Evolutionary conservation across 1,139 yeast species (phyloP), one percentile per base, ranked within the genome.

Genomic region (Lodderomyces jiufengensis): DNA sequence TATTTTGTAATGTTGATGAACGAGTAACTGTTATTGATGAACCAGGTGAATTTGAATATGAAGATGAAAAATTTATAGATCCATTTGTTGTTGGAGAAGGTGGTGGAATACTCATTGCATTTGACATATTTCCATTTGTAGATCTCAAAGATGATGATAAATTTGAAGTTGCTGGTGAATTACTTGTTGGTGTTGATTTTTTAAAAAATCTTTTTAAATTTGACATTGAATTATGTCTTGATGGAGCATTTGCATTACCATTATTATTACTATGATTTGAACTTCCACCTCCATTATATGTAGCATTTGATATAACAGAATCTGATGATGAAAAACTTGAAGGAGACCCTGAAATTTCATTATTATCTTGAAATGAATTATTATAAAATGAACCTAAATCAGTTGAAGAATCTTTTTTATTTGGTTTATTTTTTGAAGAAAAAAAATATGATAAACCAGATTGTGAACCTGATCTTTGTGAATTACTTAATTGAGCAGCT

Each of bases 221-320:
- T 24, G 84, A 83, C 87, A 82, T 83, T 7, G 88, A 80, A 44
- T 80, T 80, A 49, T 82, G 88, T 44, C 75, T 57, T 8, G 70
- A 51, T 9, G 33, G 29, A 10, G 30, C 25, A 15, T n/a, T 25
- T 11, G 28, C n/a, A 22, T 7, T 18, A 18, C 20, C 20, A 18
- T 7, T 7, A 18, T 18, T 18, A 18, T 7, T 7, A 18, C n/a
- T n/a, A n/a, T n/a, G n/a, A n/a, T n/a, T n/a, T n/a, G n/a, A n/a
- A n/a, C n/a, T n/a, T n/a, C n/a, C n/a, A n/a, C 20, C 20, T 9
- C 32, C 32, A 22, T 27, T 28, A 31, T 18, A 27, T 23, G 20
- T 21, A 9, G 14, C n/a, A 4, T 28, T 25, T 4, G 58, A 51
- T 13, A 70, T 43, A 9, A 38, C 25, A n/a, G 71, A 63, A 10